These are phyloP conservation scores for Monosporascus cannonballus DNA, from an alignment of 2,329 filamentous ascomycete genomes.

Conservation along the genomic window DNA sequence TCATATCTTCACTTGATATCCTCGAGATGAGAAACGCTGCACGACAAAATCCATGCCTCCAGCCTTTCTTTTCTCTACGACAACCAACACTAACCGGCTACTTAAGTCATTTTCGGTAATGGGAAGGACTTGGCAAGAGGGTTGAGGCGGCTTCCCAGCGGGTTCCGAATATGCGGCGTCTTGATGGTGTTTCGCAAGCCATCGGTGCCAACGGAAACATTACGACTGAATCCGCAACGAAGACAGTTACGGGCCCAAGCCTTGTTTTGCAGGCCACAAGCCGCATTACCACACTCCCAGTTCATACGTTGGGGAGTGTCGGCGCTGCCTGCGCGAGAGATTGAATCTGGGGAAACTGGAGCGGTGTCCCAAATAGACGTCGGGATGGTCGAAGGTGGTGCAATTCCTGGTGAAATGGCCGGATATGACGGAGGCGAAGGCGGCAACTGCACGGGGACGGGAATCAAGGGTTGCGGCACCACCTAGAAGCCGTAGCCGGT, in stretches of 20 bases:
- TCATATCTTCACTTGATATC: not conserved
- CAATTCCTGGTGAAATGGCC: not conserved
- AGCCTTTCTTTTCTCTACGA: not conserved
- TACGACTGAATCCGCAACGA: no score
- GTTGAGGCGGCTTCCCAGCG: no score
- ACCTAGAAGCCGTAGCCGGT: slow-evolving; percentile 66
- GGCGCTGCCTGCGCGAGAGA: not conserved
- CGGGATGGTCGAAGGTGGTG: not conserved
- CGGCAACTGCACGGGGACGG: not conserved
- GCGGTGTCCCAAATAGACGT: not conserved
- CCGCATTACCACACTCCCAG: not conserved
- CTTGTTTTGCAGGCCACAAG: not conserved
- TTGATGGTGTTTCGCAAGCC: no score
- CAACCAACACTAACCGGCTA: not conserved
- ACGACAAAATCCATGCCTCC: not conserved
- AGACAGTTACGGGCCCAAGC: not conserved
- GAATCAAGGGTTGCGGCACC: slow-evolving; percentile 8
- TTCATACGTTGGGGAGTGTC: not conserved
- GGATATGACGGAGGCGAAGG: not conserved
- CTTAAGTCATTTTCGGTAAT: not conserved
- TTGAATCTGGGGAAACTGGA: not conserved
- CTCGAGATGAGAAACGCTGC: not conserved
- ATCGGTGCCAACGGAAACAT: no score
- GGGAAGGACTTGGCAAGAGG: not conserved
- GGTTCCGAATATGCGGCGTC: no score